A percentile compares a stretch with the other conserved stretches of the same genome.
phyloP scores from a whole-genome alignment of 306 rosid species.

The Malus orientalis region DNA sequence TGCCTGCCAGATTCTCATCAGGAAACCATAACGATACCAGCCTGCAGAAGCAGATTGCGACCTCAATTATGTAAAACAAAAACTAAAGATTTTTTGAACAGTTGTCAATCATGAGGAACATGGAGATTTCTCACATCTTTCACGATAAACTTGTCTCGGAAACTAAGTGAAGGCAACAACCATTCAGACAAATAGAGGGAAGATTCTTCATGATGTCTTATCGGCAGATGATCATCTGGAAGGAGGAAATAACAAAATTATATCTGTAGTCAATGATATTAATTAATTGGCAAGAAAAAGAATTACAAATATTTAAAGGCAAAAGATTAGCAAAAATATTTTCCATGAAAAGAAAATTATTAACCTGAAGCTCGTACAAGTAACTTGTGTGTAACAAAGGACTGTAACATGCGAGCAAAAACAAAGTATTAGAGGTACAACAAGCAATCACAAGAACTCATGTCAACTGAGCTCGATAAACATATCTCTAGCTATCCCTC shows the following conservation, averaged over 20 bases:
- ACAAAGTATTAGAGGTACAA: conserved; percentile 12
- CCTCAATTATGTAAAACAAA: conserved; percentile 1
- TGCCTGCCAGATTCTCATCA: conserved; percentile 18
- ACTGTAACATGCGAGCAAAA: conserved; percentile 39
- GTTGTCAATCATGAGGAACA: conserved; percentile 3
- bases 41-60: conserved; percentile 35
- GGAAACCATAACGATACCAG: conserved; percentile 38
- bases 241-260: conserved; percentile 16
- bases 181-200: conserved; percentile 54
- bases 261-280: conserved; percentile 2
- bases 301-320: background rate
- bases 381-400: conserved; percentile 76
- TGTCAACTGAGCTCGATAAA: background rate
- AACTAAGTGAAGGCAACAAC: conserved; percentile 56
- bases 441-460: conserved; percentile 1
- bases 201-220: conserved; percentile 29
- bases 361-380: conserved; percentile 68
- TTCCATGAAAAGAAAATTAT: background rate
- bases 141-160: conserved; percentile 51
- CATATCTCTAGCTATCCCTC: background rate
- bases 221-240: conserved; percentile 42
- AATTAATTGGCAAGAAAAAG: background rate
- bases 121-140: conserved; percentile 46
- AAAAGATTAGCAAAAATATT: background rate
- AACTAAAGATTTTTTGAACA: background rate